Conservation (phyloP, 2,329 filamentous ascomycete species). For the Parascedosporium putredinis region DNA sequence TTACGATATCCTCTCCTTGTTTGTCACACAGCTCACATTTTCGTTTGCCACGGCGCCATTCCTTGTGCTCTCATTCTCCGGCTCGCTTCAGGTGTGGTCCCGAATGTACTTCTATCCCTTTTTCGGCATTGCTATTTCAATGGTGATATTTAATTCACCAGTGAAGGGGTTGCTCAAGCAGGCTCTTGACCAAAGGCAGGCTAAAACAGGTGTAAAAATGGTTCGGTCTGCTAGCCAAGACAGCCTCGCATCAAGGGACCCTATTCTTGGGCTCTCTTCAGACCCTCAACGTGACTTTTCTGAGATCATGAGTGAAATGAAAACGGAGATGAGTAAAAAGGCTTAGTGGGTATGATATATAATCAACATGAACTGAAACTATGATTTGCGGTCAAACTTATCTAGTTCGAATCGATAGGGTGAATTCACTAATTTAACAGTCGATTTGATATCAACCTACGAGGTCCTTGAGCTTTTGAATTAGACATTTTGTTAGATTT, state of each 20-base stretch:
- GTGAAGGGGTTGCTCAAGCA: slow-evolving; percentile 52
- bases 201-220: slow-evolving; percentile 33
- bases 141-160: slow-evolving; percentile 71
- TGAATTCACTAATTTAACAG: no score
- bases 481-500: no score
- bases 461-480: no score
- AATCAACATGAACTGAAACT: not conserved
- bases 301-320: slow-evolving; percentile 67
- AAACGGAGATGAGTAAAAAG: slow-evolving; percentile 54
- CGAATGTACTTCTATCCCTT: slow-evolving; percentile 84
- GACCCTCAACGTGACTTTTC: slow-evolving; percentile 68
- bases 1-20: slow-evolving; percentile 70
- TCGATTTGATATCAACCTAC: no score
- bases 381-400: no score
- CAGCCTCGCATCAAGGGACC: slow-evolving; percentile 43
- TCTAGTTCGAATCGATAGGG: no score
- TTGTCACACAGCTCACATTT: slow-evolving; percentile 73
- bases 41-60: slow-evolving; percentile 79
- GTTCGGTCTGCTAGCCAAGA: slow-evolving; percentile 46
- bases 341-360: not conserved
- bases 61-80: slow-evolving; percentile 62
- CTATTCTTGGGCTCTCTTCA: slow-evolving; percentile 66
- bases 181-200: slow-evolving; percentile 47
- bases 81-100: slow-evolving; percentile 67
- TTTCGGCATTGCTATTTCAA: slow-evolving; percentile 51